Percentiles rank a stretch among this genome's conserved stretches.
phyloP scores from a whole-genome alignment of 495 filamentous ascomycete genomes.

The Sabuloglossum arenarium region DNA sequence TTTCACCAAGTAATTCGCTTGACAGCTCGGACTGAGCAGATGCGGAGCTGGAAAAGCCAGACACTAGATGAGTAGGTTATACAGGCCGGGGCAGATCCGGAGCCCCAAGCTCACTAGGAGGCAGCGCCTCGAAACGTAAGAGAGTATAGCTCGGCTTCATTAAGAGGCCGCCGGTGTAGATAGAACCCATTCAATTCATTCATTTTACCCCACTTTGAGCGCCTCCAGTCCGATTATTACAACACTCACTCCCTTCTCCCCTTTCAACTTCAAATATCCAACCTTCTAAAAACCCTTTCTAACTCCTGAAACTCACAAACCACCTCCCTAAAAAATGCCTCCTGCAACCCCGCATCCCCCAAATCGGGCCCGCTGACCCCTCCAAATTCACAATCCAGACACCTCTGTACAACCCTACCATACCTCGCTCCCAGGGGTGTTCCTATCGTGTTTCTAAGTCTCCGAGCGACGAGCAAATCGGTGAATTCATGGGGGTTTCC shows the following conservation, averaged over 20 bases:
- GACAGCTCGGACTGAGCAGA: too few relatives aligned
- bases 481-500: constrained; percentile 6
- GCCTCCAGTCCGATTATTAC: too few relatives aligned
- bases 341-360: constrained; percentile 12
- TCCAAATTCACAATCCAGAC: constrained; percentile 20
- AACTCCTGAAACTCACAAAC: constrained; percentile 17
- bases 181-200: not conserved
- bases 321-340: constrained; percentile 16
- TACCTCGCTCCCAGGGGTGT: constrained; percentile 9
- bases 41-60: too few relatives aligned
- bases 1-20: too few relatives aligned
- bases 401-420: constrained; percentile 16
- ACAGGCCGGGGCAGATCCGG: too few relatives aligned
- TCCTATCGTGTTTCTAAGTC: constrained; percentile 7
- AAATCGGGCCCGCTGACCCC: constrained; percentile 15
- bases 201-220: too few relatives aligned
- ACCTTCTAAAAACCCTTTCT: constrained; percentile 8
- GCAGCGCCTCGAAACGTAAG: too few relatives aligned
- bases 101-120: too few relatives aligned
- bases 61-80: too few relatives aligned
- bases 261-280: constrained; percentile 4
- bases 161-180: too few relatives aligned
- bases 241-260: not conserved
- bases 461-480: constrained; percentile 15
- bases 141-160: too few relatives aligned